A percentile compares a stretch with the other conserved stretches of the same genome.
Evolutionary conservation across 306 rosid species (phyloP).

Genomic region (Vigna trinervia): DNA sequence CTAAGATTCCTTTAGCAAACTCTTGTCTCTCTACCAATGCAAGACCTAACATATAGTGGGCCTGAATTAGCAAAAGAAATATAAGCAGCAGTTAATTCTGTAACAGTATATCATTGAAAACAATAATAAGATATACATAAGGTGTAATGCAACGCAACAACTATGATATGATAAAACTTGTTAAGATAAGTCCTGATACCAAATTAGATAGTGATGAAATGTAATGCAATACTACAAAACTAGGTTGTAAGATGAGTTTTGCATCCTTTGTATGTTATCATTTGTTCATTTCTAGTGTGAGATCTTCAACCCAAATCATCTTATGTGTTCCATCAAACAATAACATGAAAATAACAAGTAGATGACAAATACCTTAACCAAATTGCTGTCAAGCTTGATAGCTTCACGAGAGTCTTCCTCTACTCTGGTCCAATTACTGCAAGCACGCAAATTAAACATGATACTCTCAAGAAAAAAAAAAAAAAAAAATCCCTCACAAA

Average conservation of each 20-base stretch:
- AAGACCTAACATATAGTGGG: slow-evolving; percentile 78
- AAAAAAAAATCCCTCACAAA: neutral
- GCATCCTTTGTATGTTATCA: too few relatives aligned
- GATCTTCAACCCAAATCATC: neutral
- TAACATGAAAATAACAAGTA: neutral
- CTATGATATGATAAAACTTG: neutral
- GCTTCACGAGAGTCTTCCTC: slow-evolving; percentile 78
- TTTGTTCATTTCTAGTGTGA: too few relatives aligned
- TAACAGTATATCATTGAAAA: neutral
- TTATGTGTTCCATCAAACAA: neutral
- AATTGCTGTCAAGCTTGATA: slow-evolving; percentile 61
- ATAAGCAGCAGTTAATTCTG: neutral
- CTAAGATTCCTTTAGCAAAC: slow-evolving; percentile 58
- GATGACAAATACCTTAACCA: slow-evolving; percentile 63
- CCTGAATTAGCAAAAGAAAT: slow-evolving; percentile 53
- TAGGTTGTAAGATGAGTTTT: too few relatives aligned
- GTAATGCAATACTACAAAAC: too few relatives aligned
- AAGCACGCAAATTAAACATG: slow-evolving; percentile 1
- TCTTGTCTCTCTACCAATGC: slow-evolving; percentile 60
- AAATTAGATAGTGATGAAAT: too few relatives aligned
- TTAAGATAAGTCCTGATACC: too few relatives aligned
- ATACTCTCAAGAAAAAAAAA: neutral
- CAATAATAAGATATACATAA: neutral
- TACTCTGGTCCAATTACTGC: slow-evolving; percentile 73
- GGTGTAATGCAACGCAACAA: neutral